These are phyloP conservation scores for Cercospora sojina DNA, from an alignment of 2,329 filamentous ascomycete genomes.

Conservation along the genomic window DNA sequence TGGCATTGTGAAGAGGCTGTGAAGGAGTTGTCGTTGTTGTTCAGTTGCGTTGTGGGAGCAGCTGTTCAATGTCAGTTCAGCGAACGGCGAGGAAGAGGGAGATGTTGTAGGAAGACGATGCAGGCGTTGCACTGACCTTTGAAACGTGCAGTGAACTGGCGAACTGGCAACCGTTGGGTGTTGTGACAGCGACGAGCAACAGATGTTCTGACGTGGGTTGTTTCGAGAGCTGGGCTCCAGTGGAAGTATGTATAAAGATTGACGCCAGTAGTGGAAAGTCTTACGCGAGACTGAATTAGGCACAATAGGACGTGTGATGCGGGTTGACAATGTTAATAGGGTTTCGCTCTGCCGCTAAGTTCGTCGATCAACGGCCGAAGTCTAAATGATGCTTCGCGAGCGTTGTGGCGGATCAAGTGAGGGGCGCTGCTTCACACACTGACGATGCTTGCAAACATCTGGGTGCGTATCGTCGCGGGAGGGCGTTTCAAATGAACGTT, in stretches of 20 bases:
- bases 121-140: constrained; percentile 24
- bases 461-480: not conserved
- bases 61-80: constrained; percentile 14
- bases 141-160: constrained; percentile 10
- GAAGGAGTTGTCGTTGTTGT: not conserved
- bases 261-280: constrained; percentile 11
- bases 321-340: constrained; percentile 22
- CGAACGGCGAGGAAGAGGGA: constrained; percentile 2
- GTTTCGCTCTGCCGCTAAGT: constrained; percentile 21
- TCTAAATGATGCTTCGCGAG: constrained; percentile 7
- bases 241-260: constrained; percentile 24
- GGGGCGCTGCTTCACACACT: constrained; percentile 12
- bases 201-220: constrained; percentile 23
- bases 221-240: constrained; percentile 16
- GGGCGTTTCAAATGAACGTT: constrained; percentile 1
- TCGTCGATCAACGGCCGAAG: constrained; percentile 13
- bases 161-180: constrained; percentile 23
- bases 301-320: constrained; percentile 16
- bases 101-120: constrained; percentile 14
- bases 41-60: constrained; percentile 10
- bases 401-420: constrained; percentile 9
- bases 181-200: constrained; percentile 18
- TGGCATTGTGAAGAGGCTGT: constrained; percentile 39
- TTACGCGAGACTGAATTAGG: constrained; percentile 19
- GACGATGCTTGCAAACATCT: not conserved